phyloP scores from a whole-genome alignment of 352 stramenopile species.

The Phytopythium montanum region DNA sequence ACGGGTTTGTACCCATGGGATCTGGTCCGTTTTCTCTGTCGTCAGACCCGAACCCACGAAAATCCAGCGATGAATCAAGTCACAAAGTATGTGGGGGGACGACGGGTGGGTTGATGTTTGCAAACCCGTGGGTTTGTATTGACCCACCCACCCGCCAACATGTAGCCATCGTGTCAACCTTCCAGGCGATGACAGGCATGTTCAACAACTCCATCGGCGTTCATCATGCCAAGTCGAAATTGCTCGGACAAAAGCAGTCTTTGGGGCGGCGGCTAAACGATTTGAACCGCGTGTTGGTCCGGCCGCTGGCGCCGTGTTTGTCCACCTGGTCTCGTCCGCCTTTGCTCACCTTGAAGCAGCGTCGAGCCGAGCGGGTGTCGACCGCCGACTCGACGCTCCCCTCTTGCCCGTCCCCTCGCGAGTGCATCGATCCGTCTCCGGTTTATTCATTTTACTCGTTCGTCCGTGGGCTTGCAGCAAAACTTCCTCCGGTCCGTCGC shows the following conservation, averaged over 20 bases:
- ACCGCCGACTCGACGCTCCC: too few species aligned
- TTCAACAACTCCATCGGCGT: too few species aligned
- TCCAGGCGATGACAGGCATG: background rate
- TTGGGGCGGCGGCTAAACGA: too few species aligned
- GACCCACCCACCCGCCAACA: slow-evolving; percentile 1
- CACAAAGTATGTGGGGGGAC: background rate
- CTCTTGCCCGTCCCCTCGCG: too few species aligned
- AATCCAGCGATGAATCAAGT: slow-evolving; percentile 7
- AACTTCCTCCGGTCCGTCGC: slow-evolving; percentile 3
- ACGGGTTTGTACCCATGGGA: slow-evolving; percentile 3
- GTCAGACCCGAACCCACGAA: slow-evolving; percentile 4
- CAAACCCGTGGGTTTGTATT: background rate
- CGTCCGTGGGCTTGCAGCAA: background rate
- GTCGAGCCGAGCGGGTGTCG: too few species aligned
- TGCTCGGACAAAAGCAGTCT: too few species aligned
- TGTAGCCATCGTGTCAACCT: slow-evolving; percentile 1
- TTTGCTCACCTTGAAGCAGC: too few species aligned
- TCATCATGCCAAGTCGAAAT: too few species aligned
- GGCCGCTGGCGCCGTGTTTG: too few species aligned
- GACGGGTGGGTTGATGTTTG: background rate
- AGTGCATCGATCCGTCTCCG: background rate
- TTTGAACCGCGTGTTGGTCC: too few species aligned
- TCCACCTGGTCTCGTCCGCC: too few species aligned
- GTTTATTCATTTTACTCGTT: background rate
- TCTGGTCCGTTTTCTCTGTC: background rate